Evolutionary conservation across 2,329 filamentous ascomycete species (phyloP), one percentile per base, ranked within the genome.

Genomic region (Aspergillus aculeatinus): DNA sequence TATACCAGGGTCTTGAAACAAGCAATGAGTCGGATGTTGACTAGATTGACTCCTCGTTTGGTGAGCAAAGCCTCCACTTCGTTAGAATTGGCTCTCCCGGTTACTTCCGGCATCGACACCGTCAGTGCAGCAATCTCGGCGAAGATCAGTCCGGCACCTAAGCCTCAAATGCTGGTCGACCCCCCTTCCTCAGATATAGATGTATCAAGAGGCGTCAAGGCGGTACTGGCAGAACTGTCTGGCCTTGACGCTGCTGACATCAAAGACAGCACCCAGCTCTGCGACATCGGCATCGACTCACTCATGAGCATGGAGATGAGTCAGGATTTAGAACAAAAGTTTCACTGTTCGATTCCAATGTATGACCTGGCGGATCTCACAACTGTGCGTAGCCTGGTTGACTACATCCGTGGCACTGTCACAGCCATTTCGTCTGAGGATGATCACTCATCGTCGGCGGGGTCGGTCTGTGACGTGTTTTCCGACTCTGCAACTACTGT

Each of bases 271-370:
- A 21, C 67, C 6, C 62, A 72, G 16, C 70, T 82, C n/a, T 73
- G 70, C 6, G 77, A 81, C 44, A 23, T 58, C n/a, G 61, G 61
- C 12, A 58, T 60, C 19, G 61, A 63, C 51, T 60, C 55, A 12
- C 52, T 63, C 5, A 78, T 81, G 74, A 77, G 72, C 1, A 82
- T 81, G 76, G 81, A 83, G 64, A 61, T 83, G 53, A 73, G 67
- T 0, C 68, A 69, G 4, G 81, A 82, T 55, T 61, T 81, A 1
- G 74, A 80, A 55, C 48, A 51, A 1, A 62, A 62, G 0, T 80
- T 82, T 61, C 72, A 72, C 10, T 68, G 66, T 50, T 68, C 67
- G 0, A 57, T 77, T 6, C 55, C 61, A 16, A 53, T 59, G 10
- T 63, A 63, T 11, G 63, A 75, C 44, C 53, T 72, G 7, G 66